These are phyloP conservation scores for Kwoniella bestiolae DNA, from an alignment of 768 basidiomycete genomes.

Conservation along the genomic window DNA sequence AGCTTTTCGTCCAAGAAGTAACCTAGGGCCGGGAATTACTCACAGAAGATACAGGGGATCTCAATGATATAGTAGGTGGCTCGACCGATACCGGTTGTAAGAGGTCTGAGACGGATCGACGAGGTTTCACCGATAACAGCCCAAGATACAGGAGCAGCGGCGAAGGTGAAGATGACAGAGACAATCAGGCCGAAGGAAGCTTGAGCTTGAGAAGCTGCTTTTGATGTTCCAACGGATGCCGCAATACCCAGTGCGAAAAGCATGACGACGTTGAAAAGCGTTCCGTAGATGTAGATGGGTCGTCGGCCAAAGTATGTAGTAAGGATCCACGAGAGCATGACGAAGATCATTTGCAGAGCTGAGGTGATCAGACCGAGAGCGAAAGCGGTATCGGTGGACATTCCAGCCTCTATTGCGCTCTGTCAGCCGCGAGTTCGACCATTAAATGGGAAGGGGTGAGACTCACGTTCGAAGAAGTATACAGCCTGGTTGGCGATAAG, in stretches of 20 bases:
- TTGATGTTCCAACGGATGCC: constrained; percentile 32
- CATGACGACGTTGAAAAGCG: constrained; percentile 40
- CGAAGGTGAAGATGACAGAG: constrained; percentile 43
- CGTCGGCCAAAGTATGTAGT: constrained; percentile 51
- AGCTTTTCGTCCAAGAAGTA: no score
- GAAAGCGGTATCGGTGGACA: constrained; percentile 36
- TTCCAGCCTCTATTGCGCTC: constrained; percentile 38
- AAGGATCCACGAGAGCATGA: constrained; percentile 42
- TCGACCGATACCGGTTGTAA: constrained; percentile 51
- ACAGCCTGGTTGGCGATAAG: constrained; percentile 40
- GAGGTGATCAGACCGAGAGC: constrained; percentile 52
- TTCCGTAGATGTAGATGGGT: constrained; percentile 49
- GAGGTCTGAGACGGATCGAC: constrained; percentile 41
- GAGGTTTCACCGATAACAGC: constrained; percentile 47
- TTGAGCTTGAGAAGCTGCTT: constrained; percentile 36
- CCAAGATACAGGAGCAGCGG: constrained; percentile 43
- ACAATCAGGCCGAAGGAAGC: constrained; percentile 46
- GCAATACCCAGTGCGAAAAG: constrained; percentile 48
- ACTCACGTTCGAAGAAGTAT: constrained; percentile 48
- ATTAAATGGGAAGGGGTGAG: neutral
- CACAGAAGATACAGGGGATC: constrained; percentile 44
- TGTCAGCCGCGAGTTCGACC: neutral
- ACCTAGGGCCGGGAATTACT: no score
- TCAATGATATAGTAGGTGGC: constrained; percentile 50
- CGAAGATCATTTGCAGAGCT: constrained; percentile 38